A percentile compares a stretch with the other conserved stretches of the same genome.
phyloP scores from a whole-genome alignment of 2,329 filamentous ascomycete genomes.

The Pseudopyricularia javanii region DNA sequence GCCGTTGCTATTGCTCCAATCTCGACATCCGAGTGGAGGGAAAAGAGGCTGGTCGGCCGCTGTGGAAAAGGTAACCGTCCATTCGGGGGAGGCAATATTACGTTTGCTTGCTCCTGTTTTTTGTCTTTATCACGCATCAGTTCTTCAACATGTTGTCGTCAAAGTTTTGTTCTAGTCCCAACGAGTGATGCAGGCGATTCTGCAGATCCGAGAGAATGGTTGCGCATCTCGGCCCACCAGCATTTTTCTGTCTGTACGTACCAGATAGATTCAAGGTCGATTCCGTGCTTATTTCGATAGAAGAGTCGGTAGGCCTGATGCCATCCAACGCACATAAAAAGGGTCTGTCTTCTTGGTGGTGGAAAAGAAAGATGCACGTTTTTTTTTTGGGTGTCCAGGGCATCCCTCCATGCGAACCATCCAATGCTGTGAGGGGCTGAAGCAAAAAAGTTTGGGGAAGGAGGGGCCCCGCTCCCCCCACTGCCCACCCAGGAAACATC shows the following conservation, averaged over 20 bases:
- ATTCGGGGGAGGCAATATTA: too few species aligned
- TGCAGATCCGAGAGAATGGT: background rate
- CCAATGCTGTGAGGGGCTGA: background rate
- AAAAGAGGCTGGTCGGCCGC: background rate
- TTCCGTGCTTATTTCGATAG: too few species aligned
- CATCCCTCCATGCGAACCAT: background rate
- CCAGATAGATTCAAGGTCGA: too few species aligned
- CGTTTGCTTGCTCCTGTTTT: background rate
- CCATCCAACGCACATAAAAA: too few species aligned
- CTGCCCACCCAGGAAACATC: background rate
- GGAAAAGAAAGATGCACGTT: too few species aligned
- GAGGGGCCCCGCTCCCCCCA: background rate
- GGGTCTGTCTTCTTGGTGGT: too few species aligned
- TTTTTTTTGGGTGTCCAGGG: too few species aligned
- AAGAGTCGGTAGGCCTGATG: too few species aligned
- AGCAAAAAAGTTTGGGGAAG: background rate
- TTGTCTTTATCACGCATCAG: background rate
- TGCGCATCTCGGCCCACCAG: background rate
- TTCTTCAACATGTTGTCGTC: too few species aligned
- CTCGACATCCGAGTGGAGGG: background rate
- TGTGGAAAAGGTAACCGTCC: too few species aligned
- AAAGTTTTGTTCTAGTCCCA: background rate
- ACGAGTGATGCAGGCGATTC: background rate
- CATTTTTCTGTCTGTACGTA: too few species aligned
- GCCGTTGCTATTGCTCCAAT: background rate